Evolutionary conservation across 805 yeast species (phyloP).

Genomic region (Saccharomycopsis sp.): DNA sequence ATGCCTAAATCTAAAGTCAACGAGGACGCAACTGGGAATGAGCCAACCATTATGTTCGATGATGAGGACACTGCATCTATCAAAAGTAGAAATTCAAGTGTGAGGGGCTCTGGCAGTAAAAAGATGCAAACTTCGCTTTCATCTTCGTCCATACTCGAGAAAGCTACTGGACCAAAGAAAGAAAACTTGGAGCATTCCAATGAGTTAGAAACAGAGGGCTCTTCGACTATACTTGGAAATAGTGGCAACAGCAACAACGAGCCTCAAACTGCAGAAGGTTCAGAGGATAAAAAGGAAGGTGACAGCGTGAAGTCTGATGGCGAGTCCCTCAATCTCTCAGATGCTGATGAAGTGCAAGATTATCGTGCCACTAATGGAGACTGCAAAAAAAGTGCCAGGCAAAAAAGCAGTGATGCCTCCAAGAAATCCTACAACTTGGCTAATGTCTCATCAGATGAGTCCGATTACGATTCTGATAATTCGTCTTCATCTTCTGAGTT

Average conservation of each 20-base stretch:
- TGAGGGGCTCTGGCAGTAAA: not conserved
- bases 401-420: too few species aligned
- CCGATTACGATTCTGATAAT: constrained; percentile 25
- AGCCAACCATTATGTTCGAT: constrained; percentile 51
- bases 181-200: constrained; percentile 5
- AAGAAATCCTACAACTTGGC: constrained; percentile 12
- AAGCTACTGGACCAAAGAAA: not conserved
- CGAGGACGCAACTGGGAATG: constrained; percentile 60
- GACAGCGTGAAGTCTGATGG: too few species aligned
- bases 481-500: constrained; percentile 7
- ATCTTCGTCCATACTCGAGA: not conserved
- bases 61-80: constrained; percentile 13
- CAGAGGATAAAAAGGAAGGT: not conserved
- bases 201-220: not conserved
- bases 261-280: not conserved
- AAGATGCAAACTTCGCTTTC: too few species aligned
- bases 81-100: constrained; percentile 6
- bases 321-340: too few species aligned
- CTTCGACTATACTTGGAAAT: not conserved
- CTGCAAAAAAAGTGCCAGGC: too few species aligned
- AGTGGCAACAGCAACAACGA: not conserved
- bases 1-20: constrained; percentile 59
- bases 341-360: not conserved
- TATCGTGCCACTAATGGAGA: too few species aligned
- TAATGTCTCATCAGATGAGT: constrained; percentile 21